phyloP scores from a whole-genome alignment of 345 rosid genomes.

The Citrus inodora region DNA sequence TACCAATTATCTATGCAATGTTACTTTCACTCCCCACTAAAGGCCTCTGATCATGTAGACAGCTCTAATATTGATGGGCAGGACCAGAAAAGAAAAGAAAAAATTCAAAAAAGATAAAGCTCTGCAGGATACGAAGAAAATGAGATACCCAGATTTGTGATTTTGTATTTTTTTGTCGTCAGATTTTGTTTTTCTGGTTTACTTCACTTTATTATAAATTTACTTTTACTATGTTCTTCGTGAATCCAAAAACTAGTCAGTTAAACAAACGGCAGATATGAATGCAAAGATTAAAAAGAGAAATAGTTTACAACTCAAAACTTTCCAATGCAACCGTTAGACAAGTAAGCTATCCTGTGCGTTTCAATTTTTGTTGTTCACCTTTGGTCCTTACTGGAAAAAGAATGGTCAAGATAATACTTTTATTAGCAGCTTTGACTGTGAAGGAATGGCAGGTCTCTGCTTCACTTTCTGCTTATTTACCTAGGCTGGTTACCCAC shows the following conservation, averaged over 20 bases:
- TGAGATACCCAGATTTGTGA: neutral
- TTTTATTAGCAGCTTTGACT: conserved; percentile 20
- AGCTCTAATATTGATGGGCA: neutral
- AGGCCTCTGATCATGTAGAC: neutral
- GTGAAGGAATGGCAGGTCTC: neutral
- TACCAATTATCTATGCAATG: conserved; percentile 5
- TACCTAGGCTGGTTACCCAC: neutral
- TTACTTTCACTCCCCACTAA: conserved; percentile 33
- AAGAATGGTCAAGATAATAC: neutral
- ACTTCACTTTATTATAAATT: neutral
- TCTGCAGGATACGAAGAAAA: neutral
- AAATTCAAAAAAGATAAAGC: neutral
- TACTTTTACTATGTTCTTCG: neutral
- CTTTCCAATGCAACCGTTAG: neutral
- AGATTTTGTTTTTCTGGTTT: neutral
- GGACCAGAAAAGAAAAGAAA: neutral
- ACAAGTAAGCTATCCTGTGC: neutral
- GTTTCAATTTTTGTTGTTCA: conserved; percentile 1
- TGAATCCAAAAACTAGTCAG: neutral
- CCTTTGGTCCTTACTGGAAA: conserved; percentile 2
- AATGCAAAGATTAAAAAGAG: neutral
- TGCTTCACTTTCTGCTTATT: neutral
- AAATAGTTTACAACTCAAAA: neutral
- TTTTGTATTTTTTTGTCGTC: neutral
- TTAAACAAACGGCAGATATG: neutral